Conservation (phyloP, 305 asterid genomes). For the Petunia hybrid region DNA sequence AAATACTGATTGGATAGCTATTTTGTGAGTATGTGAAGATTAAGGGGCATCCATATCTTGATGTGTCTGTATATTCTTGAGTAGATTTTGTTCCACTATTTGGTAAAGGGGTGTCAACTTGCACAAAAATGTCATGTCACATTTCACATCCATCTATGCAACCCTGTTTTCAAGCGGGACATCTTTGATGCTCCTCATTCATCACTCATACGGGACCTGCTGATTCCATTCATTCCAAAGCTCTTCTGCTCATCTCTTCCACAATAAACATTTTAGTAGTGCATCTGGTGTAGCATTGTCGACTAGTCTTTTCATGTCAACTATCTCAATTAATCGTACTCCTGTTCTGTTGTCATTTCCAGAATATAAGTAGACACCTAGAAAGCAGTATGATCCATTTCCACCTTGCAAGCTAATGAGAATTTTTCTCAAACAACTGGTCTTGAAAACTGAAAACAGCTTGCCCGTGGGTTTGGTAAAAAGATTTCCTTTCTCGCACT, state of each 20-base stretch:
- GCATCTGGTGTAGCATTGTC: not conserved
- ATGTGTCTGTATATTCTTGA: not conserved
- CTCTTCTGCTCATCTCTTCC: conserved; percentile 15
- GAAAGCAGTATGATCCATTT: conserved; percentile 15
- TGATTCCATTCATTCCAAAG: not conserved
- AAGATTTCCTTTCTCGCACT: not conserved
- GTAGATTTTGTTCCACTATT: not conserved
- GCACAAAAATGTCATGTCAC: not conserved
- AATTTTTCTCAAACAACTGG: conserved; percentile 15
- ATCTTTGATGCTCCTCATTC: conserved; percentile 14
- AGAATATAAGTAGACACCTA: conserved; percentile 15
- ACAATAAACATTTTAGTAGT: conserved; percentile 22
- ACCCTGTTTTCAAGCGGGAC: conserved; percentile 5
- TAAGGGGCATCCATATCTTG: conserved; percentile 11
- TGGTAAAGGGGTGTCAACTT: not conserved
- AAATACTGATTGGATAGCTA: conserved; percentile 28
- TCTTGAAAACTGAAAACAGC: not conserved
- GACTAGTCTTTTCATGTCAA: conserved; percentile 6
- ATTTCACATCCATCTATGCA: conserved; percentile 15
- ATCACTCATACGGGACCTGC: conserved; percentile 6
- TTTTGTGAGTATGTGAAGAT: conserved; percentile 21
- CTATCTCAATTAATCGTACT: not conserved
- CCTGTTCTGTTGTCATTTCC: not conserved
- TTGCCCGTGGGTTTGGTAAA: conserved; percentile 11
- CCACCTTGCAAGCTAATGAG: conserved; percentile 25